A percentile compares a stretch with the other conserved stretches of the same genome.
Conservation (phyloP, 371 early-diverging fungal species). For the Apophysomyces ossiformis region DNA sequence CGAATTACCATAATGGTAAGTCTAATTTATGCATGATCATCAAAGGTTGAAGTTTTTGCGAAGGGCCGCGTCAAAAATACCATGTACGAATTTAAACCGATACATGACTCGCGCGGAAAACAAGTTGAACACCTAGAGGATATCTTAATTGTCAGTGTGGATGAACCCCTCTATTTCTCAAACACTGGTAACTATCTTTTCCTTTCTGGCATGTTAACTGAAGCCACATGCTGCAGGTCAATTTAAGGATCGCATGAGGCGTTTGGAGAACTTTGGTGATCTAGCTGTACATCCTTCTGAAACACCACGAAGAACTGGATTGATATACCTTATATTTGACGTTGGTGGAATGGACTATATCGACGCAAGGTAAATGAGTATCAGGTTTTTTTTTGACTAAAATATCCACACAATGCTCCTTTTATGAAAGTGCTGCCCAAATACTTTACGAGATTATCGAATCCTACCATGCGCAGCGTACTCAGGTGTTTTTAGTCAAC, state of each 20-base stretch:
- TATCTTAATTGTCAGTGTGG: slow-evolving; percentile 79
- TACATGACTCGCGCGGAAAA: slow-evolving; percentile 54
- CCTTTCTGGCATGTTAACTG: no score
- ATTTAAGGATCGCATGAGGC: slow-evolving; percentile 10
- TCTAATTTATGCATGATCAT: neutral
- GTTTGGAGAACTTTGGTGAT: slow-evolving; percentile 80
- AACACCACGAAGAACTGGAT: slow-evolving; percentile 51
- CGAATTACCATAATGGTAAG: slow-evolving; percentile 71
- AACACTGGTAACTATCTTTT: slow-evolving; percentile 58
- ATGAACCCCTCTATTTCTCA: slow-evolving; percentile 90
- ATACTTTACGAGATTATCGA: slow-evolving; percentile 81
- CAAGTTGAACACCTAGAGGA: slow-evolving; percentile 70
- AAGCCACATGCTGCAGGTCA: slow-evolving; percentile 58
- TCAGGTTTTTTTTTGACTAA: neutral
- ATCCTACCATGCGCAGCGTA: slow-evolving; percentile 74
- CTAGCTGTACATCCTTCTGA: slow-evolving; percentile 88
- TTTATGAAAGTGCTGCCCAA: slow-evolving; percentile 69
- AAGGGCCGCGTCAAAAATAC: slow-evolving; percentile 30
- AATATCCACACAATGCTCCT: no score
- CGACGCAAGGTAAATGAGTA: slow-evolving; percentile 75
- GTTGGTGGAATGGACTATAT: slow-evolving; percentile 78
- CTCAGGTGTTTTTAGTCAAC: slow-evolving; percentile 80
- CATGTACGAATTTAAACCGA: slow-evolving; percentile 39
- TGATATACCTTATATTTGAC: slow-evolving; percentile 78
- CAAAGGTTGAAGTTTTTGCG: slow-evolving; percentile 4